Percentiles rank a stretch among this genome's conserved stretches.
These are phyloP conservation scores for Gloeophyllum trabeum DNA, from an alignment of 768 basidiomycete genomes.

Conservation along the genomic window DNA sequence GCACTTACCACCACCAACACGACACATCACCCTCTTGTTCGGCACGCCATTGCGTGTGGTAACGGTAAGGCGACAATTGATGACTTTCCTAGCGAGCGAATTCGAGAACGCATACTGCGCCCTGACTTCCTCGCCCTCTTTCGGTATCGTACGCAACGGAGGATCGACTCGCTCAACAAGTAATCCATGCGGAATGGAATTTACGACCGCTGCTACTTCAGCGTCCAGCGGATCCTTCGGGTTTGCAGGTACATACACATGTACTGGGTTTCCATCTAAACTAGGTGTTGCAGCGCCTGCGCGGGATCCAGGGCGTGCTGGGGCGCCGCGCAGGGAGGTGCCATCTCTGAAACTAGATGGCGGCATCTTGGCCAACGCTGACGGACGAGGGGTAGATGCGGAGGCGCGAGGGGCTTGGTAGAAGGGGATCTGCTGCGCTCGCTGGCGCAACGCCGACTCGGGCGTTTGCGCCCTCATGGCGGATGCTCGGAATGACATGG, in stretches of 20 bases:
- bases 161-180: conserved; percentile 75
- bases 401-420: too few relatives aligned
- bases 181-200: conserved; percentile 68
- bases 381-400: conserved; percentile 26
- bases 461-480: conserved; percentile 57
- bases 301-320: conserved; percentile 55
- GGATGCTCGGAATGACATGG: conserved; percentile 31
- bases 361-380: conserved; percentile 33
- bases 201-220: conserved; percentile 67
- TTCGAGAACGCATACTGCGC: conserved; percentile 81
- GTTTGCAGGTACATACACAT: conserved; percentile 57
- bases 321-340: conserved; percentile 36
- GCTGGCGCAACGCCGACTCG: conserved; percentile 47
- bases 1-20: conserved; percentile 72
- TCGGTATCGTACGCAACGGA: conserved; percentile 50
- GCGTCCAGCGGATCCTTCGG: conserved; percentile 70
- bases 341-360: conserved; percentile 72
- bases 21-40: conserved; percentile 82
- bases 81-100: conserved; percentile 56
- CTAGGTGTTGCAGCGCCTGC: conserved; percentile 52
- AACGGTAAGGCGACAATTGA: conserved; percentile 74
- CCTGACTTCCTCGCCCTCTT: conserved; percentile 68
- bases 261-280: conserved; percentile 37
- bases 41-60: conserved; percentile 47
- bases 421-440: conserved; percentile 46